A percentile compares a stretch with the other conserved stretches of the same genome.
Evolutionary conservation across 2,329 filamentous ascomycete genomes (phyloP).

Genomic region (Didymella pomorum): DNA sequence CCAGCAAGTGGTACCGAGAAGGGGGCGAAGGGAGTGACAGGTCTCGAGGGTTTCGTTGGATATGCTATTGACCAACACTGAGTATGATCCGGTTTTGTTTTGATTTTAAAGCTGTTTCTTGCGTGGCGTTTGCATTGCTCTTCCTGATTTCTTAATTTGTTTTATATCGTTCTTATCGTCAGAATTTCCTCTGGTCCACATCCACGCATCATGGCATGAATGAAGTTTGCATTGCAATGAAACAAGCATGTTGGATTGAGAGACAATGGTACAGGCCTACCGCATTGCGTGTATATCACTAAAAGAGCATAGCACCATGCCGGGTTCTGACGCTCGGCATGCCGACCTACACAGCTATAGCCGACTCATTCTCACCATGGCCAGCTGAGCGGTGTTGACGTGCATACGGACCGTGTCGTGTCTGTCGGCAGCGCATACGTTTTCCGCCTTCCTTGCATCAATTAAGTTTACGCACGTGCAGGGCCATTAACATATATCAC

Average conservation of each 20-base stretch:
- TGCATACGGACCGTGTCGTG: not conserved
- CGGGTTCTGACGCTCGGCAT: not conserved
- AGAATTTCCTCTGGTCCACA: not conserved
- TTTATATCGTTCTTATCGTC: not conserved
- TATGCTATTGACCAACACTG: slow-evolving; percentile 55
- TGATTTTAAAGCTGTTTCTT: not conserved
- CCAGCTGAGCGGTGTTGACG: not conserved
- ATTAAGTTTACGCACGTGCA: not conserved
- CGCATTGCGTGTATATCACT: not conserved
- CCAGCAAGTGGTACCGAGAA: slow-evolving; percentile 63
- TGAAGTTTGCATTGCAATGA: not conserved
- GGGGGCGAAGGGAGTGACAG: slow-evolving; percentile 59
- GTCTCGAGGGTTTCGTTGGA: slow-evolving; percentile 77
- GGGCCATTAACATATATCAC: not conserved
- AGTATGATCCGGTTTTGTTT: not conserved
- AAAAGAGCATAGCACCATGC: not conserved
- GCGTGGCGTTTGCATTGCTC: not conserved
- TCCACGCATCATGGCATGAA: not conserved
- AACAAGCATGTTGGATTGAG: not conserved
- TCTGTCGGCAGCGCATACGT: not conserved
- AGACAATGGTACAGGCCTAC: not conserved
- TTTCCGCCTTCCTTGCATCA: not conserved
- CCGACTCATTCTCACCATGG: not conserved
- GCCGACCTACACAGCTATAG: not conserved
- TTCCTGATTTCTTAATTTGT: not conserved